phyloP scores from a whole-genome alignment of 1,284 basidiomycete species.

The Microbotryomycetes sp. region DNA sequence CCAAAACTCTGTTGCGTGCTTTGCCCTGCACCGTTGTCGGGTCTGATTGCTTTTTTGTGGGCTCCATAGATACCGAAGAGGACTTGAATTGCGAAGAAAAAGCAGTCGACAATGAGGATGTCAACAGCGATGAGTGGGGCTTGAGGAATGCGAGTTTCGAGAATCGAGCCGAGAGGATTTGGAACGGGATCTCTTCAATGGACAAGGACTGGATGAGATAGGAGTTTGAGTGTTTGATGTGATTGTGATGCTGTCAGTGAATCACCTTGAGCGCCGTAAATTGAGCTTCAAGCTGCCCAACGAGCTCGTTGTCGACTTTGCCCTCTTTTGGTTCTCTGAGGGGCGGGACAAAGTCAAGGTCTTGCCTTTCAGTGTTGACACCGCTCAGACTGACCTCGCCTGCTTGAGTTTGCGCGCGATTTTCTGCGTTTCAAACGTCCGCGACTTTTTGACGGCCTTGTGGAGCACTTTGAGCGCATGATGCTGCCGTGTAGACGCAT shows the following conservation, averaged over 20 bases:
- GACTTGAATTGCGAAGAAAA: slow-evolving; percentile 45
- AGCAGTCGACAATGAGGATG: slow-evolving; percentile 12
- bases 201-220: slow-evolving; percentile 51
- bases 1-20: slow-evolving; percentile 36
- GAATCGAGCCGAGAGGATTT: slow-evolving; percentile 61
- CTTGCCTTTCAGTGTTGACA: not conserved
- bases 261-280: slow-evolving; percentile 59
- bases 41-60: slow-evolving; percentile 39
- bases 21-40: slow-evolving; percentile 9
- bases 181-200: slow-evolving; percentile 54
- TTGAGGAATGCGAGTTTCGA: slow-evolving; percentile 57
- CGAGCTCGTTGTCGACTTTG: slow-evolving; percentile 39
- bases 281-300: slow-evolving; percentile 57
- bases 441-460: slow-evolving; percentile 70
- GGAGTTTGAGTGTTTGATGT: not conserved
- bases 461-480: slow-evolving; percentile 59
- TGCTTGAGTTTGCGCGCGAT: slow-evolving; percentile 73
- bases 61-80: no score
- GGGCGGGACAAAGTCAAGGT: not conserved
- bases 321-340: slow-evolving; percentile 42
- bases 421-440: slow-evolving; percentile 72
- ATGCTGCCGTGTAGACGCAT: slow-evolving; percentile 52
- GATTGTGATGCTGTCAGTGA: not conserved
- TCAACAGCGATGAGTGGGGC: not conserved
- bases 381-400: slow-evolving; percentile 48